phyloP scores from a whole-genome alignment of 1,284 basidiomycete genomes.

The Mycosarcoma mackinlayi region DNA sequence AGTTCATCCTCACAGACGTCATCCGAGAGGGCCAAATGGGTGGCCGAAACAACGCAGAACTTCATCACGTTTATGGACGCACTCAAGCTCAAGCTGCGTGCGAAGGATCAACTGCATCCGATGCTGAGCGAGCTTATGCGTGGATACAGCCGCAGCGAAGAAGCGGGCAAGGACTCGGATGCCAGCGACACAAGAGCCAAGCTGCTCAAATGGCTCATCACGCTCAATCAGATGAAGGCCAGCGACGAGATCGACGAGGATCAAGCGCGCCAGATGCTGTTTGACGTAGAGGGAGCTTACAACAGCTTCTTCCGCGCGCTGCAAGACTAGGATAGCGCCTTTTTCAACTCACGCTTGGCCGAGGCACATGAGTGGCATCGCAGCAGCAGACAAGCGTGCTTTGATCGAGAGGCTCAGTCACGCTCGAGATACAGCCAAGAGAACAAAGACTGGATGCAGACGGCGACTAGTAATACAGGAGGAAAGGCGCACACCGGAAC shows the following conservation, averaged over 20 bases:
- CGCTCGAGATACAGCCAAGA: background rate
- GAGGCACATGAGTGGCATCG: background rate
- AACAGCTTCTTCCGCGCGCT: constrained; percentile 92
- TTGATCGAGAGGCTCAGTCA: no score
- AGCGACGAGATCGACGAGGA: constrained; percentile 96
- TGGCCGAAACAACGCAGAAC: constrained; percentile 94
- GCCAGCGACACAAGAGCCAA: constrained; percentile 94
- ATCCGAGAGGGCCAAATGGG: constrained; percentile 92
- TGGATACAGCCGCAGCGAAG: constrained; percentile 70
- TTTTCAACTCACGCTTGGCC: background rate
- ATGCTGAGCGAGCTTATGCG: constrained; percentile 93
- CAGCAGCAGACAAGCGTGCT: background rate
- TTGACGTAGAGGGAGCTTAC: constrained; percentile 97
- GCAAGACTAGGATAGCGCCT: constrained; percentile 45
- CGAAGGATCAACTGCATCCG: constrained; percentile 96
- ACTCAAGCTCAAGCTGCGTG: constrained; percentile 86
- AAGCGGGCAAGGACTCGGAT: constrained; percentile 78
- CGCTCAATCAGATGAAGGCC: constrained; percentile 94
- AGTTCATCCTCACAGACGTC: constrained; percentile 69
- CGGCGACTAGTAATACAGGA: constrained; percentile 9
- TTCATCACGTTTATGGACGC: constrained; percentile 99
- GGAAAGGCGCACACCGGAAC: background rate
- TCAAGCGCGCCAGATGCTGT: constrained; percentile 92
- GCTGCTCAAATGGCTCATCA: constrained; percentile 95
- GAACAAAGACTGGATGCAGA: background rate